A percentile compares a stretch with the other conserved stretches of the same genome.
phyloP scores from a whole-genome alignment of 495 filamentous ascomycete genomes.

The Amphirosellinia nigrospora region DNA sequence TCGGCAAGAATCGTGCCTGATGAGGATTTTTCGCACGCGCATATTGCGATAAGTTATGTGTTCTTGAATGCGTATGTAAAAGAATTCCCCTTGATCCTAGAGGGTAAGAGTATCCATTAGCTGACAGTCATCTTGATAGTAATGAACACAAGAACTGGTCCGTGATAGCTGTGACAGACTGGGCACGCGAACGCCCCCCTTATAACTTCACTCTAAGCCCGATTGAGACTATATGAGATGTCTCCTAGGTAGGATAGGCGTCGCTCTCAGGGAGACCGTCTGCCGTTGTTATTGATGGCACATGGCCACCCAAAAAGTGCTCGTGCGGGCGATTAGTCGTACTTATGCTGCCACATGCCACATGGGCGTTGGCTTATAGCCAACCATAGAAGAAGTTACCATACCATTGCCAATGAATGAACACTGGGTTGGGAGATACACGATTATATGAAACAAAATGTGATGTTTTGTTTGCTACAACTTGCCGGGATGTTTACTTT shows the following conservation, averaged over 20 bases:
- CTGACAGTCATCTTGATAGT: neutral
- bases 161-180: slow-evolving; percentile 20
- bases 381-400: neutral
- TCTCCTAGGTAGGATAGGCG: neutral
- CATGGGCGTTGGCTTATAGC: neutral
- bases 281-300: neutral
- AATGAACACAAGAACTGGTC: slow-evolving; percentile 3
- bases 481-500: neutral
- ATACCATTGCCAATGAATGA: neutral
- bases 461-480: neutral
- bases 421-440: neutral
- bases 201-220: slow-evolving; percentile 18
- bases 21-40: slow-evolving; percentile 9
- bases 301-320: neutral
- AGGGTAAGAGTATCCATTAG: neutral
- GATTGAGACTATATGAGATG: neutral
- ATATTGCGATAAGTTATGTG: slow-evolving; percentile 23
- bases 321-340: neutral
- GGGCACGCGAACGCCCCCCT: slow-evolving; percentile 18
- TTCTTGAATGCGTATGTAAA: slow-evolving; percentile 12
- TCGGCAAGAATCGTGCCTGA: slow-evolving; percentile 17
- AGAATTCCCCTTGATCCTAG: neutral
- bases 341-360: neutral
- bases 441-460: neutral
- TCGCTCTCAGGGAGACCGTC: neutral